Evolutionary conservation across 305 asterid genomes (phyloP).

Genomic region (Ilex paraguariensis): DNA sequence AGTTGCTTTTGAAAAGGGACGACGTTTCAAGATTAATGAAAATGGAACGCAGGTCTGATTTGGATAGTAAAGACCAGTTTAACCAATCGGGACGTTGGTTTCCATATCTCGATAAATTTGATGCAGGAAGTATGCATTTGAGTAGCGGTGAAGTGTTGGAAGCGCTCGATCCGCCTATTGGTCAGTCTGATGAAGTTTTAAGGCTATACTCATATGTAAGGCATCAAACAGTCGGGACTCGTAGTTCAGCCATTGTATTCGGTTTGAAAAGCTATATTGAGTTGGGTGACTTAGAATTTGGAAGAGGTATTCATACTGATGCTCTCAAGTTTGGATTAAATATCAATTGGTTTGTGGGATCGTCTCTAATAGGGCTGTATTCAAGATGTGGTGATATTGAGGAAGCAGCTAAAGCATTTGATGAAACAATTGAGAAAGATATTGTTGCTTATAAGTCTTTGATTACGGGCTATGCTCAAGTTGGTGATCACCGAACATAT

Average conservation of each 20-base stretch:
- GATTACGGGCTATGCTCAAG: constrained; percentile 41
- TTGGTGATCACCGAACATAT: constrained; percentile 20
- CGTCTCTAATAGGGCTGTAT: constrained; percentile 44
- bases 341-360: constrained; percentile 38
- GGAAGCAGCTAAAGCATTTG: constrained; percentile 52
- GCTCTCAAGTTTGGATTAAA: constrained; percentile 44
- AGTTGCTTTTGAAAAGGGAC: constrained; percentile 40
- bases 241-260: constrained; percentile 32
- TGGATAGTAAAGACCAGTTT: constrained; percentile 14
- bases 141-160: constrained; percentile 33
- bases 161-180: constrained; percentile 24
- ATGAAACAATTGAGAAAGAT: constrained; percentile 47
- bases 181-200: constrained; percentile 30
- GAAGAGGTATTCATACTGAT: constrained; percentile 41
- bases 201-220: constrained; percentile 30
- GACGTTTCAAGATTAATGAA: constrained; percentile 69
- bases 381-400: constrained; percentile 18
- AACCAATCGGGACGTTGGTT: constrained; percentile 50
- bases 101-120: constrained; percentile 73
- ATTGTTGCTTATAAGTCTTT: constrained; percentile 54
- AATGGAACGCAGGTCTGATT: constrained; percentile 24
- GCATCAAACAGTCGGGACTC: constrained; percentile 25
- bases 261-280: constrained; percentile 39
- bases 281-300: constrained; percentile 31
- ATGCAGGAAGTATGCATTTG: constrained; percentile 36